Percentiles rank a stretch among this genome's conserved stretches.
These are phyloP conservation scores for Rhazya stricta DNA, from an alignment of 257 asterid species.

Conservation along the genomic window DNA sequence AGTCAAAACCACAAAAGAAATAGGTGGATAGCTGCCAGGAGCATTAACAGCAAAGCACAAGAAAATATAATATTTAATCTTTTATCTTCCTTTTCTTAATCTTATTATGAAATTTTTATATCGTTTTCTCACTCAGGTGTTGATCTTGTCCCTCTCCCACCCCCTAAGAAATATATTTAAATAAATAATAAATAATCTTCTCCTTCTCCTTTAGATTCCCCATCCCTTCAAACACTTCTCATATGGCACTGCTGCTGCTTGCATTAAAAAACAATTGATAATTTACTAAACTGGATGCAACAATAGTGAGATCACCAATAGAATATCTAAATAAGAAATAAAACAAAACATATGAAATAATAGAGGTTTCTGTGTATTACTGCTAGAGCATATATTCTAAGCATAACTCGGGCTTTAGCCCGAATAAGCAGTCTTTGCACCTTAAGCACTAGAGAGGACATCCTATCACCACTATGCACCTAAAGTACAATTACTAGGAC, in stretches of 20 bases:
- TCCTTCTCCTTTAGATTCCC: not conserved
- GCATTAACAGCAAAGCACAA: not conserved
- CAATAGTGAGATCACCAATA: not conserved
- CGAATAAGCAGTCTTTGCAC: not conserved
- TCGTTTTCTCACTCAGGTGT: not conserved
- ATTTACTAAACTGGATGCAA: not conserved
- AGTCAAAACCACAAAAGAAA: not conserved
- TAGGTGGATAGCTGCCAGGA: not conserved
- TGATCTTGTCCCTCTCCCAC: not conserved
- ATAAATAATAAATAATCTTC: not conserved
- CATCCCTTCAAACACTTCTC: not conserved
- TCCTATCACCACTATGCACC: not conserved
- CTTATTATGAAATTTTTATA: not conserved
- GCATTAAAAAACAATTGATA: not conserved
- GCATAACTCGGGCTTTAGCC: not conserved
- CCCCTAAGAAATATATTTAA: too few relatives aligned
- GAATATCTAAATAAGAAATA: not conserved
- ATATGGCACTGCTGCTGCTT: not conserved
- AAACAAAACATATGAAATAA: not conserved
- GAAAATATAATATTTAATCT: too few relatives aligned
- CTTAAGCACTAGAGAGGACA: not conserved
- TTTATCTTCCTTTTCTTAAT: not conserved
- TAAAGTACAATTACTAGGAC: not conserved
- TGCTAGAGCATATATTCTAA: not conserved
- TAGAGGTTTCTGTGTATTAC: not conserved